Evolutionary conservation across 805 yeast species (phyloP).

Genomic region (Saturnispora silvae): DNA sequence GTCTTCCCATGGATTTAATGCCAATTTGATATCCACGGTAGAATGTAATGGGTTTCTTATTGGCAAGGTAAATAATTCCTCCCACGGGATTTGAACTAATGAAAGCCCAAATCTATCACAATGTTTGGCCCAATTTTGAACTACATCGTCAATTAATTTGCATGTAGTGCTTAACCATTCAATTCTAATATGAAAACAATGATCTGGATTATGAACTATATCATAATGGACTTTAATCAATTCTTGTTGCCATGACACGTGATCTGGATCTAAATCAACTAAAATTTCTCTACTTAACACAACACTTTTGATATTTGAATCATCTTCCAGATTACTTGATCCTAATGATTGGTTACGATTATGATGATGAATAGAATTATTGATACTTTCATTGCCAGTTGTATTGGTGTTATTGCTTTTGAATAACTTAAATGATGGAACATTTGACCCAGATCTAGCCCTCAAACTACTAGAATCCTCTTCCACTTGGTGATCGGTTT

Average conservation of each 20-base stretch:
- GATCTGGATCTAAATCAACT: conserved; percentile 65
- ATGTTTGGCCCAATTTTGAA: conserved; percentile 66
- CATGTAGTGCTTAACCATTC: conserved; percentile 94
- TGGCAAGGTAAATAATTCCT: conserved; percentile 71
- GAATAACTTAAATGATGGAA: conserved; percentile 3
- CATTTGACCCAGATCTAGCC: conserved; percentile 4
- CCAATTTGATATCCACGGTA: conserved; percentile 55
- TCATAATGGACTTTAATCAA: conserved; percentile 79
- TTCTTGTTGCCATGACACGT: conserved; percentile 68
- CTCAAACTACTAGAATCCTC: conserved; percentile 1
- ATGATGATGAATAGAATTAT: background rate
- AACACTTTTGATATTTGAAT: conserved; percentile 24
- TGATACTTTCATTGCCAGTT: background rate
- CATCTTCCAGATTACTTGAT: conserved; percentile 4
- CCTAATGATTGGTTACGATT: background rate
- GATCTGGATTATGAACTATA: conserved; percentile 85
- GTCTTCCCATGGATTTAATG: conserved; percentile 63
- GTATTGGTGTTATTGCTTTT: background rate
- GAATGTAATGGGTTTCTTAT: conserved; percentile 80
- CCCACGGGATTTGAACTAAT: conserved; percentile 85
- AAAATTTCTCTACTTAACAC: conserved; percentile 56
- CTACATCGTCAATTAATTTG: conserved; percentile 68
- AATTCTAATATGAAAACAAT: conserved; percentile 80
- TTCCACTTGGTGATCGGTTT: conserved; percentile 4
- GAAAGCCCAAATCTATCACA: conserved; percentile 79